Evolutionary conservation across 352 stramenopile genomes (phyloP), one percentile per base, ranked within the genome.

Genomic region (Hyaloperonospora brassicae): DNA sequence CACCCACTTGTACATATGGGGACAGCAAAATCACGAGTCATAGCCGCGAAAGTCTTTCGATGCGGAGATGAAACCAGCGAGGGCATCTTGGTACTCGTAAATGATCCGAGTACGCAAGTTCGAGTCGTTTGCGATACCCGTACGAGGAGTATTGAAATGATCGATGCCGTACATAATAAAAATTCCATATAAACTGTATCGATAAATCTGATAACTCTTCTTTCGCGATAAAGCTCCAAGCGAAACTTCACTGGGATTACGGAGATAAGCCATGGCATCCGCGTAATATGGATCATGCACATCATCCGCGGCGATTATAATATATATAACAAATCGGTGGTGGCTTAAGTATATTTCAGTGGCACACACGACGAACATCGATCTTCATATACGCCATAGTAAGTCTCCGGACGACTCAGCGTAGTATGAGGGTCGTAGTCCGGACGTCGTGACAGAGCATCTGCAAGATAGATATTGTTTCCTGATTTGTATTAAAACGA

Each of bases 371-470:
- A 5, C 11, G n/a, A 2, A 21, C 3, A 13, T 42, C n/a, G 11
- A 42, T 21, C n/a, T 5, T 42, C 11, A 3, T 14, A 2, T 21
- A 14, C 36, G 14, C 14, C 36, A 11, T 42, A 4, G 11, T 42
- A 4, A 21, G 36, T 3, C 10, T 4, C 36, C 11, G 5, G 27
- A 31, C 27, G 27, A 31, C 27, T 31, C 3, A 31, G 27, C 27
- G 7, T 7, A 7, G 7, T 31, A 3, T 7, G n/a, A 21, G 3
- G 36, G 10, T 42, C 36, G 36, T 42, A 14, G n/a, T 68, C 44
- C 10, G 57, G 65, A 1, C 48, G 44, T 0, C 61, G 49, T 7
- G 61, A 69, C 0, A 76, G 12, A 1, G 59, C 59, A 42, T 68
- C 59, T 13, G 66, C 55, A 4, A 72, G 14, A 9, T 66, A 53